phyloP scores from a whole-genome alignment of 2,329 filamentous ascomycete species.

The Claviceps sp. region DNA sequence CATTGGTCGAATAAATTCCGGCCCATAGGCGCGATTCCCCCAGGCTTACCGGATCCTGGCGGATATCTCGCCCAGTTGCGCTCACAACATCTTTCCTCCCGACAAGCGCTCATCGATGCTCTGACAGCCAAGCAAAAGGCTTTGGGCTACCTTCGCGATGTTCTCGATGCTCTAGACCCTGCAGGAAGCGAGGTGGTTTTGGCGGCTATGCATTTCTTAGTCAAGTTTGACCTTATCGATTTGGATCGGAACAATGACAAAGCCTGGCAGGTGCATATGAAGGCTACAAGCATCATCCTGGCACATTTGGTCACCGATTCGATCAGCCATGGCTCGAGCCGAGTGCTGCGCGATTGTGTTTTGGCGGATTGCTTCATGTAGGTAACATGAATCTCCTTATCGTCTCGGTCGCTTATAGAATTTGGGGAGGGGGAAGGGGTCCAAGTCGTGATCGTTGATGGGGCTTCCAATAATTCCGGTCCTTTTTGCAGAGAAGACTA shows the following conservation, averaged over 20 bases:
- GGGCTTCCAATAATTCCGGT: neutral
- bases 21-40: constrained; percentile 18
- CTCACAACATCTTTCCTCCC: constrained; percentile 23
- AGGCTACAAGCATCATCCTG: constrained; percentile 30
- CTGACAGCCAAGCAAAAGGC: constrained; percentile 33
- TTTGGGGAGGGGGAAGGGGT: neutral
- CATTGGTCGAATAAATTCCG: constrained; percentile 33
- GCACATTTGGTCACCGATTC: constrained; percentile 20
- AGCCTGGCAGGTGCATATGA: constrained; percentile 33
- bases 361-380: constrained; percentile 35
- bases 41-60: constrained; percentile 20
- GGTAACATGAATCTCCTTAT: constrained; percentile 9
- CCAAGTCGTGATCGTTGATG: neutral
- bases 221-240: constrained; percentile 39
- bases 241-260: constrained; percentile 27
- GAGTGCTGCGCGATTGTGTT: constrained; percentile 29
- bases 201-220: constrained; percentile 36
- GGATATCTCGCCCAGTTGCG: constrained; percentile 23
- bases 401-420: neutral
- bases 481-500: neutral
- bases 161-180: constrained; percentile 25
- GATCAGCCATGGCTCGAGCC: constrained; percentile 16
- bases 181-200: constrained; percentile 32
- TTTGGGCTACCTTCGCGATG: constrained; percentile 27
- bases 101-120: constrained; percentile 31